Conservation (phyloP, 208 protist genomes). For the Zelonia costaricensis region DNA sequence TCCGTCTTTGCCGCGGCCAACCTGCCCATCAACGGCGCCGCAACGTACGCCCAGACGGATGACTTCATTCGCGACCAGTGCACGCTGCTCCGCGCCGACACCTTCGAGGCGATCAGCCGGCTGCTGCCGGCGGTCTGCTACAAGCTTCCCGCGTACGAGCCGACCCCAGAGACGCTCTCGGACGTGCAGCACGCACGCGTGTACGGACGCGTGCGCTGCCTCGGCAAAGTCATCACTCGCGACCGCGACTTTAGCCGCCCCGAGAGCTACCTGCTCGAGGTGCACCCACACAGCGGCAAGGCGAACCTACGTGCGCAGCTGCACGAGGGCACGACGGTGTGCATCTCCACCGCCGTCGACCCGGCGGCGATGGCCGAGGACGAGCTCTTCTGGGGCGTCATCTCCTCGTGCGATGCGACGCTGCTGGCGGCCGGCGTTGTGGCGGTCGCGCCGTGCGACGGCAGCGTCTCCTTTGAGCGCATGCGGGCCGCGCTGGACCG, state of each 20-base stretch:
- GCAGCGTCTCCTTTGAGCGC: conserved; percentile 48
- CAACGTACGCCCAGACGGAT: conserved; percentile 47
- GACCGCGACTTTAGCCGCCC: conserved; percentile 76
- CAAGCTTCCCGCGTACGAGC: conserved; percentile 53
- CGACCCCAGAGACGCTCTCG: conserved; percentile 50
- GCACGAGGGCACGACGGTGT: conserved; percentile 74
- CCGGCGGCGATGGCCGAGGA: conserved; percentile 34
- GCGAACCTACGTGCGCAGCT: conserved; percentile 53
- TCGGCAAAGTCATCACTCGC: conserved; percentile 69
- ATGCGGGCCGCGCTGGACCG: conserved; percentile 68
- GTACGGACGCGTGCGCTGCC: conserved; percentile 60
- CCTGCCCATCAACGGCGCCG: conserved; percentile 64
- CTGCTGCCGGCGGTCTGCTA: conserved; percentile 71
- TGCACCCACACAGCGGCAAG: conserved; percentile 56
- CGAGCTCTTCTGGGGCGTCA: conserved; percentile 87
- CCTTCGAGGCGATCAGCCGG: conserved; percentile 77
- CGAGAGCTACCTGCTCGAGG: conserved; percentile 75
- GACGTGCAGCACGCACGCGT: conserved; percentile 77
- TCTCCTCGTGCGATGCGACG: conserved; percentile 63
- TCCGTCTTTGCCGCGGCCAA: conserved; percentile 70
- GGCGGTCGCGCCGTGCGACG: conserved; percentile 65
- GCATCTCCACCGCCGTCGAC: conserved; percentile 75
- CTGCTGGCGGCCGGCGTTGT: conserved; percentile 61
- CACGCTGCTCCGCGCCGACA: conserved; percentile 82
- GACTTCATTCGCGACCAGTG: conserved; percentile 76